Evolutionary conservation across 2,329 filamentous ascomycete genomes (phyloP).

Genomic region (Venturia asperata): DNA sequence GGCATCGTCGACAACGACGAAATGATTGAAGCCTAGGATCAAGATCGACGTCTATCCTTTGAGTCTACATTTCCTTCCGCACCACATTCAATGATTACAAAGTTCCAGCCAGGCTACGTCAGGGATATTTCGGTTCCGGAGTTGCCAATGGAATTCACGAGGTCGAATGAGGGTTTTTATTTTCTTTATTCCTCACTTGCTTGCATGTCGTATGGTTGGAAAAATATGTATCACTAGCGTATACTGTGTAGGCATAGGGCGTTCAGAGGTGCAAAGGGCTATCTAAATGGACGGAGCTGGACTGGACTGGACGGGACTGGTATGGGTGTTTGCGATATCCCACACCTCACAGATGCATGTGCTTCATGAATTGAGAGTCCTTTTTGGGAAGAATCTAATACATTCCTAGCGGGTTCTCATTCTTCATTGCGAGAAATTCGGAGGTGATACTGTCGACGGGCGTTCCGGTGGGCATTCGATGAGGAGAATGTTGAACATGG

Average conservation of each 20-base stretch:
- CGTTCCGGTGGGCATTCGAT: too few relatives aligned
- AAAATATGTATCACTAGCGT: background rate
- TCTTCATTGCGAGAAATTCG: too few relatives aligned
- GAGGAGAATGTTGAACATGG: too few relatives aligned
- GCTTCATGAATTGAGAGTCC: background rate
- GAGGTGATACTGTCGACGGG: too few relatives aligned
- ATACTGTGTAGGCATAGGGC: background rate
- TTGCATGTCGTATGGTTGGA: background rate
- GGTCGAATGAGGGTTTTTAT: too few relatives aligned
- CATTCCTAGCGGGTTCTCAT: too few relatives aligned
- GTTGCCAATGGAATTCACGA: too few relatives aligned
- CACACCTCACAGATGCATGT: background rate
- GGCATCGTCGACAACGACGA: slow-evolving; percentile 41
- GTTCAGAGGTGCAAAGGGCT: background rate
- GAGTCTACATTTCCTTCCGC: too few relatives aligned
- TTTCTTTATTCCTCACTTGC: too few relatives aligned
- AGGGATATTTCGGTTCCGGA: too few relatives aligned
- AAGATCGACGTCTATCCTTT: background rate
- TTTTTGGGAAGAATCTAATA: background rate
- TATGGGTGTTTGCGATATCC: background rate
- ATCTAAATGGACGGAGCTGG: background rate
- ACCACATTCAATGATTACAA: too few relatives aligned
- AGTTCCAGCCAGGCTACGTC: too few relatives aligned
- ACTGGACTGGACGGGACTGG: background rate
- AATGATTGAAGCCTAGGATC: background rate